Base-by-base conservation (phyloP, 148 eudicot genomes). In the Polygonum maritimum region DNA sequence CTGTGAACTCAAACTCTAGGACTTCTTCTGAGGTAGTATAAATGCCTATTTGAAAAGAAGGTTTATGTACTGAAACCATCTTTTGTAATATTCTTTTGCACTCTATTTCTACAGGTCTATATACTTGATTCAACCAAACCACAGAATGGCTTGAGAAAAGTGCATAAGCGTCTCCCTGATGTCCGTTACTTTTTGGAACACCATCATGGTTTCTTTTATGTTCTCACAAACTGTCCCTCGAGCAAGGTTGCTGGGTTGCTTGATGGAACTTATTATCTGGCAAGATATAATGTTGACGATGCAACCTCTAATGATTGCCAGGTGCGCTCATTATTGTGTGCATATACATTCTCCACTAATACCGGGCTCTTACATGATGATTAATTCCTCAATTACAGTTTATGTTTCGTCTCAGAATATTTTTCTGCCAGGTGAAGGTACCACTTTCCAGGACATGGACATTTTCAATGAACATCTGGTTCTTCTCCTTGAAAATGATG, bases 1-100 rank as follows among this genome's bases (percentile, higher is more conserved):
- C 99, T 33, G 87, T 92, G 79, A 95, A 95, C 85, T 95, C 99
- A 48, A 95, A 92, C 87, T 92, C 98, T 62, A 88, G 99, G 83
- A 88, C 94, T 62, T 92, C 97, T 74, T 92, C 99, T 33, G 99
- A 95, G 98, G 99, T 90, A 84, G 74, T 62, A 85, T 6, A 2
- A 15, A 18, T 49, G 21, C 44, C 5, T 74, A 33, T 0, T 69
- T 21, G n/a, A 75, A 22, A 22, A 55, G 14, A 73, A n/a, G 9
- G 9, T 69, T 76, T 72, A 16, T 15, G 19, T 67, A 67, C 69
- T 63, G 16, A 12, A 15, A 8, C 14, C 2, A 63, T 63, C 40
- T 4, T 4, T 4, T 8, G 4, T 36, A 36, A 15, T 10, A 67
- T 67, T 67, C 2, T 65, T 33, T 65, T 31, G 36, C 38, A 60